Base-by-base conservation (phyloP, 352 stramenopile species). In the Phytophthora ohioensis region DNA sequence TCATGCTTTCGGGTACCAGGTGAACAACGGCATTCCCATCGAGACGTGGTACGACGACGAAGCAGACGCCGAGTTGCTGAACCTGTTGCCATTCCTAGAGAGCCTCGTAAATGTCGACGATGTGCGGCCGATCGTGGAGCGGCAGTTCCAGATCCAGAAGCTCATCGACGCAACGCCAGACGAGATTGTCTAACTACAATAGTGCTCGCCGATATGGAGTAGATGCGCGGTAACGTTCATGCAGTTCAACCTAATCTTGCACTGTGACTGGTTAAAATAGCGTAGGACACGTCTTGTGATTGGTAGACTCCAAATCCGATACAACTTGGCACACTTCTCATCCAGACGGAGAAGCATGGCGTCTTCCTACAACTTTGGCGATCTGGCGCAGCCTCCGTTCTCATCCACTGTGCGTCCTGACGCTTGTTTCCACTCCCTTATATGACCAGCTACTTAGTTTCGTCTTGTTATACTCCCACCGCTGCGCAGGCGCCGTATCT, bases 1-100 rank as follows among this genome's bases (percentile, higher is more conserved):
- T 1, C 97, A 99, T 70, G 98, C 97, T 0, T 99, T 99, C 79
- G 97, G 95, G 4, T 99, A 99, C 80, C 97, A 99, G 75, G 88
- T 98, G 7, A 97, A 98, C 80, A 99, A 99, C 82, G 97, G 97
- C 36, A 98, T 99, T 38, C 97, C 97, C 47, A 99, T 99, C 65
- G 94, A 99, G 79, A 98, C 90, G 35, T 99, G 97, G 97, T 99
- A 99, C 84, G 95, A 99, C 69, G 96, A 99, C 82, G 89, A 92
- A 57, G 74, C 76, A 13, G 98, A 99, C 75, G 92, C 88, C n/a
- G 97, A 99, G 65, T 82, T 99, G 51, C 71, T 99, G 48, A 98
- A 98, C 52, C 75, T 99, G 34, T 80, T 99, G 51, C 89, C 91
- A 13, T 99, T 99, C 62, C 86, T 99, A 56, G 84, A 97, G 57